Conservation (phyloP, 2,329 filamentous ascomycete species). For the Penicillium thymicola region DNA sequence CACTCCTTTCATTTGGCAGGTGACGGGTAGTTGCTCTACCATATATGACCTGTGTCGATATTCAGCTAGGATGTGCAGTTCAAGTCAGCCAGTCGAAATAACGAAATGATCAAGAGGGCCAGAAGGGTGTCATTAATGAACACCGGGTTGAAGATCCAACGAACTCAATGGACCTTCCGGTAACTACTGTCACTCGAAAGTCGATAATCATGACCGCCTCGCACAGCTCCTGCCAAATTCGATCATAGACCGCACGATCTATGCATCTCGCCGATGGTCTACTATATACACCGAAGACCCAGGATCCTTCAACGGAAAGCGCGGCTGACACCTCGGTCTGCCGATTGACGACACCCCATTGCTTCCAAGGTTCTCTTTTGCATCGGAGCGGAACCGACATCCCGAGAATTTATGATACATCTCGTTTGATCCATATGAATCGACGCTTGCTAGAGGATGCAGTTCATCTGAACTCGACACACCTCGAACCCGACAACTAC, state of each 20-base stretch:
- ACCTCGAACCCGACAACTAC: not conserved
- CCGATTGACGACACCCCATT: not conserved
- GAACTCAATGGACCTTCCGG: not conserved
- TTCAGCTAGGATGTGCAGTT: not conserved
- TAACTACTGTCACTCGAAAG: not conserved
- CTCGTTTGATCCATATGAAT: not conserved
- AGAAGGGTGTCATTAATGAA: not conserved
- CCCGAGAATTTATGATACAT: not conserved
- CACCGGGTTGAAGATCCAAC: not conserved
- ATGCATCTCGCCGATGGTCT: not conserved
- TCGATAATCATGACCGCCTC: not conserved
- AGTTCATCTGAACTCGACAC: not conserved
- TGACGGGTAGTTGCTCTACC: not conserved
- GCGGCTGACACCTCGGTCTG: not conserved
- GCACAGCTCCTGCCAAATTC: not conserved
- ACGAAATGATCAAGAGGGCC: not conserved
- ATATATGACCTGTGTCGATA: slow-evolving; percentile 1
- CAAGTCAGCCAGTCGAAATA: not conserved
- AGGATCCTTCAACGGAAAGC: not conserved
- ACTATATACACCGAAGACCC: not conserved
- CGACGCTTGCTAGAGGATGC: not conserved
- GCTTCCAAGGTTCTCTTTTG: not conserved
- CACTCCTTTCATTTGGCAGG: not conserved
- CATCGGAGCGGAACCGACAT: not conserved
- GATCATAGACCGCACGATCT: not conserved